These are phyloP conservation scores for Fusarium oxysporum DNA, from an alignment of 2,329 filamentous ascomycete species.

Conservation along the genomic window DNA sequence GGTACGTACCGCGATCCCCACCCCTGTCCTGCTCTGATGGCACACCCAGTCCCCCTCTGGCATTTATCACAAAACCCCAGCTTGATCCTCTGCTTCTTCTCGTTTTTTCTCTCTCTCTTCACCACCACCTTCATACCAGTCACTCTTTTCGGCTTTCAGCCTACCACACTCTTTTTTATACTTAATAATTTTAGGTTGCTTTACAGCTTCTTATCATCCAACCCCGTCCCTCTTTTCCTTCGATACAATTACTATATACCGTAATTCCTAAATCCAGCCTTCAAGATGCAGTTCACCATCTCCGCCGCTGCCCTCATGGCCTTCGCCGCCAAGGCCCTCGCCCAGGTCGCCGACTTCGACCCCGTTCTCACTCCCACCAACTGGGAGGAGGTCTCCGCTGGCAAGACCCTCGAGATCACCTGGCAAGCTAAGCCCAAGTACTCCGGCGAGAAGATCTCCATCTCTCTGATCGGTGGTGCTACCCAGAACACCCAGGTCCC, in stretches of 20 bases:
- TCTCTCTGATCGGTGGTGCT: slow-evolving; percentile 67
- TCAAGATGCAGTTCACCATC: slow-evolving; percentile 67
- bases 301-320: slow-evolving; percentile 63
- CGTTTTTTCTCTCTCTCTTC: slow-evolving; percentile 33
- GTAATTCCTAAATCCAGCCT: slow-evolving; percentile 40
- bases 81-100: slow-evolving; percentile 27
- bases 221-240: slow-evolving; percentile 29
- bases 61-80: slow-evolving; percentile 44
- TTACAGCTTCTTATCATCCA: slow-evolving; percentile 26
- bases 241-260: slow-evolving; percentile 32
- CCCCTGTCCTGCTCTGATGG: slow-evolving; percentile 7
- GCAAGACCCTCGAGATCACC: slow-evolving; percentile 61
- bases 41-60: slow-evolving; percentile 33
- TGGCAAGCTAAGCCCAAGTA: slow-evolving; percentile 61
- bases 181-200: slow-evolving; percentile 34
- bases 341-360: slow-evolving; percentile 68
- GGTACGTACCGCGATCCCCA: slow-evolving; percentile 34
- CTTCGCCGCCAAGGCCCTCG: slow-evolving; percentile 62
- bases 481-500: slow-evolving; percentile 56
- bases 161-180: slow-evolving; percentile 49
- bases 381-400: slow-evolving; percentile 60
- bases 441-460: slow-evolving; percentile 59
- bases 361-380: slow-evolving; percentile 61
- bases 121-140: slow-evolving; percentile 47
- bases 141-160: slow-evolving; percentile 48